Base-by-base conservation (phyloP, 2,329 filamentous ascomycete species). In the Drechslerella coelobrocha region DNA sequence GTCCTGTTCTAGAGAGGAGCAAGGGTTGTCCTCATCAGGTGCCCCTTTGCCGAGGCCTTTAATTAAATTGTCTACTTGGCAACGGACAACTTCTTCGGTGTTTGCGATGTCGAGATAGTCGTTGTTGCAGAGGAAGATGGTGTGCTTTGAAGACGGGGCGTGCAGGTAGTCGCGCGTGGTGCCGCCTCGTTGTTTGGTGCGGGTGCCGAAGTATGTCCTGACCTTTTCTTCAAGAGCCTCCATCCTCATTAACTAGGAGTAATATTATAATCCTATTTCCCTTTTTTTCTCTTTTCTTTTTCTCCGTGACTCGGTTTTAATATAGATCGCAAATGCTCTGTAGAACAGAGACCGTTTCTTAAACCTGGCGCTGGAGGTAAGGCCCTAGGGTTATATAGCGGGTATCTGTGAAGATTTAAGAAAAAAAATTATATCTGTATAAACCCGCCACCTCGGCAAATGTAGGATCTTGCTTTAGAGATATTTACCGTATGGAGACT, bases 81-180 rank as follows among this genome's bases (percentile, higher is more conserved):
- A 5, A 27, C 27, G 27, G 9, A 53, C 27, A 5, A 21, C 26
- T 2, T 53, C 12, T 17, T 53, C 50, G 27, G 31, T 34, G 26
- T 53, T 31, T n/a, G 26, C 27, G 14, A 53, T 14, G 14, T 34
- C 37, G 4, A 34, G 27, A 21, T 53, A 53, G n/a, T 53, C 27
- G 26, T 31, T 34, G n/a, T 53, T 27, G 26, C 27, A 19, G n/a
- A 53, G 17, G 12, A 10, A 31, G 26, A 53, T 34, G 24, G 26
- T 17, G 14, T 34, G 24, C 8, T 21, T 34, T 7, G 9, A 19
- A 14, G 34, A 14, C 3, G 34, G 34, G 4, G 17, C 12, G 34
- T 5, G 12, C 12, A 39, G 4, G 12, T 39, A 39, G 17, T 47
- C 17, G 10, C 10, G 43, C 9, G 19, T 47, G 19, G 6, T 7